Conservation (phyloP, 345 rosid species). For the Eucalyptus pauciflora region DNA sequence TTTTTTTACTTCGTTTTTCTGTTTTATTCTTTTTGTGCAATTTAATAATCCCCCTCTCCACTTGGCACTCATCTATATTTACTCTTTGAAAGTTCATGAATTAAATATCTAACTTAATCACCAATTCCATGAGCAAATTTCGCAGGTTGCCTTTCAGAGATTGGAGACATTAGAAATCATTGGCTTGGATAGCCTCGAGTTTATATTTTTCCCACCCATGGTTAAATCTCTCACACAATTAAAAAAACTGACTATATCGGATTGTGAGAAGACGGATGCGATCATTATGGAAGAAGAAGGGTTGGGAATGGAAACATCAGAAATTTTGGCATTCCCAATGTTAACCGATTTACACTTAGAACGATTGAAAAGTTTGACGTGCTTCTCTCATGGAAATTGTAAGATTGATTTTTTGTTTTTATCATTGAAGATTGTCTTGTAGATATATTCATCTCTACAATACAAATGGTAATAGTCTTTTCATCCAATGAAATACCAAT, state of each 20-base stretch:
- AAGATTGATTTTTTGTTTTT: neutral
- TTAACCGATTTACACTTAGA: too few relatives aligned
- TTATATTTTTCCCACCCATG: neutral
- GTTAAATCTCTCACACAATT: too few relatives aligned
- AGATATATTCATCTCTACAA: neutral
- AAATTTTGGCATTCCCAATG: too few relatives aligned
- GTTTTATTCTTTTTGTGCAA: neutral
- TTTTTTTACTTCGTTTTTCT: too few relatives aligned
- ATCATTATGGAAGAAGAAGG: too few relatives aligned
- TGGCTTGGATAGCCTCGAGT: neutral
- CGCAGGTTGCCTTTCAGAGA: fast-evolving
- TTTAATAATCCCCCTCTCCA: neutral
- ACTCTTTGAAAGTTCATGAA: neutral
- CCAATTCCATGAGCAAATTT: neutral
- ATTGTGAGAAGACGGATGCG: too few relatives aligned
- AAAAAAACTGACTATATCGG: too few relatives aligned
- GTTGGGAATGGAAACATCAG: too few relatives aligned
- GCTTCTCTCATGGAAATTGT: too few relatives aligned
- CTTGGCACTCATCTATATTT: neutral
- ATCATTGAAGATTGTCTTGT: neutral
- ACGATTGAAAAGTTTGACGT: too few relatives aligned
- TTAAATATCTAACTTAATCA: neutral
- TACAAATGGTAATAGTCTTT: neutral
- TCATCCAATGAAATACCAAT: neutral
- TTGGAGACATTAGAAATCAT: neutral